Percentiles rank a stretch among this genome's conserved stretches.
These are phyloP conservation scores for Colletotrichum aenigma DNA, from an alignment of 2,329 filamentous ascomycete species.

Conservation along the genomic window DNA sequence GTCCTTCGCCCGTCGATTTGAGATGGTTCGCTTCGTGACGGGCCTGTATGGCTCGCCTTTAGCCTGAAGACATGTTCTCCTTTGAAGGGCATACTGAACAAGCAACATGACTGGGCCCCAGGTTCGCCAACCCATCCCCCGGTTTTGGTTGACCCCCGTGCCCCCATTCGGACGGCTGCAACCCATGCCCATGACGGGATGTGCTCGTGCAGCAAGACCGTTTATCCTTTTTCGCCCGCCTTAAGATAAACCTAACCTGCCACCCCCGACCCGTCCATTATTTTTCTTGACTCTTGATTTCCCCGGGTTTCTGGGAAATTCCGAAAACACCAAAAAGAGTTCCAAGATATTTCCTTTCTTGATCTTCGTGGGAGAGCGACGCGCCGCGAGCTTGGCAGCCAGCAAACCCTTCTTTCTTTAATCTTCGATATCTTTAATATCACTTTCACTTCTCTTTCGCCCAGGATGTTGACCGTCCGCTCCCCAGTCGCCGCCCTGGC, in stretches of 20 bases:
- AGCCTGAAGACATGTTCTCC: neutral
- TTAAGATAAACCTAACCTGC: conserved; percentile 17
- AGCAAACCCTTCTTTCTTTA: neutral
- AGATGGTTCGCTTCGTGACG: conserved; percentile 8
- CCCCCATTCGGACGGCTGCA: neutral
- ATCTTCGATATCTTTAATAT: neutral
- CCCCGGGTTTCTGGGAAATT: conserved; percentile 18
- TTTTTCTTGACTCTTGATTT: neutral
- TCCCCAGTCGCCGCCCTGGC: conserved; percentile 13
- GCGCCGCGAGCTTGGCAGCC: conserved; percentile 17
- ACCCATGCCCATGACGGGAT: neutral
- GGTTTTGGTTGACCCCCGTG: neutral
- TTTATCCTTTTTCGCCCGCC: neutral
- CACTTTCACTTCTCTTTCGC: neutral
- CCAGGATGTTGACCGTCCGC: conserved; percentile 22
- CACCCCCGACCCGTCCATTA: neutral
- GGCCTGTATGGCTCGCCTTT: neutral
- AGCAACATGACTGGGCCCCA: neutral
- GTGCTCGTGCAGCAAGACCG: neutral
- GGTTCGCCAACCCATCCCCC: neutral
- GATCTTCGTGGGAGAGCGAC: conserved; percentile 3
- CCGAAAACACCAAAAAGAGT: neutral
- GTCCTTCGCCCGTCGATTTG: neutral
- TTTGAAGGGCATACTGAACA: neutral
- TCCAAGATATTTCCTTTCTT: neutral